Percentiles rank a stretch among this genome's conserved stretches.
Evolutionary conservation across 768 basidiomycete species (phyloP).

Genomic region (Termitomyces sp.): DNA sequence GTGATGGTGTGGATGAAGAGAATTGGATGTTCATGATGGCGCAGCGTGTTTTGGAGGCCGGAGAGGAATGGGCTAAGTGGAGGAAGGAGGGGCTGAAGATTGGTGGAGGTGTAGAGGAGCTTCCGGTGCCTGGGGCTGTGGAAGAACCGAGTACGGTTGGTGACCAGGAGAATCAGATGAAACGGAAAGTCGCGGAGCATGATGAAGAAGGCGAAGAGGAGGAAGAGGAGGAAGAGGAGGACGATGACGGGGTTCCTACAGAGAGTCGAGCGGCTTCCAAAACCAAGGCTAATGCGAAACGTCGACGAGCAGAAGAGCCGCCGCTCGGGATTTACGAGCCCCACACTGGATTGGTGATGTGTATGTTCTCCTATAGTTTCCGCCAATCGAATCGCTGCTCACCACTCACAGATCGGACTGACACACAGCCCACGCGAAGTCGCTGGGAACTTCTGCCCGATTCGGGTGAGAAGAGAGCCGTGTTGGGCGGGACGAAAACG

Average conservation of each 20-base stretch:
- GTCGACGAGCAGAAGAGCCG: slow-evolving; percentile 26
- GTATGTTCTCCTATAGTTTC: slow-evolving; percentile 34
- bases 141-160: slow-evolving; percentile 10
- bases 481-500: slow-evolving; percentile 67
- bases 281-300: slow-evolving; percentile 10
- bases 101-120: slow-evolving; percentile 36
- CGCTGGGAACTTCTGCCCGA: slow-evolving; percentile 59
- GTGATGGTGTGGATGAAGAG: slow-evolving; percentile 80
- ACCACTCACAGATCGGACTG: slow-evolving; percentile 53
- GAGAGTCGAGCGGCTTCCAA: neutral
- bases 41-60: slow-evolving; percentile 54
- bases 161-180: slow-evolving; percentile 9
- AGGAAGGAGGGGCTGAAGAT: slow-evolving; percentile 48
- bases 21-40: slow-evolving; percentile 92
- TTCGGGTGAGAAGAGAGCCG: slow-evolving; percentile 29
- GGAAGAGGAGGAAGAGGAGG: slow-evolving; percentile 11
- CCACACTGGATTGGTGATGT: slow-evolving; percentile 69
- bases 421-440: slow-evolving; percentile 69
- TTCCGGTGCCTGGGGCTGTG: slow-evolving; percentile 20
- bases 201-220: slow-evolving; percentile 22
- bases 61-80: slow-evolving; percentile 56
- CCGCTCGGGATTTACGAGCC: slow-evolving; percentile 79
- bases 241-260: neutral
- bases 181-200: slow-evolving; percentile 26
- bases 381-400: slow-evolving; percentile 1